Percentiles rank a stretch among this genome's conserved stretches.
These are phyloP conservation scores for Fusarium longipes DNA, from an alignment of 2,329 filamentous ascomycete species.

Conservation along the genomic window DNA sequence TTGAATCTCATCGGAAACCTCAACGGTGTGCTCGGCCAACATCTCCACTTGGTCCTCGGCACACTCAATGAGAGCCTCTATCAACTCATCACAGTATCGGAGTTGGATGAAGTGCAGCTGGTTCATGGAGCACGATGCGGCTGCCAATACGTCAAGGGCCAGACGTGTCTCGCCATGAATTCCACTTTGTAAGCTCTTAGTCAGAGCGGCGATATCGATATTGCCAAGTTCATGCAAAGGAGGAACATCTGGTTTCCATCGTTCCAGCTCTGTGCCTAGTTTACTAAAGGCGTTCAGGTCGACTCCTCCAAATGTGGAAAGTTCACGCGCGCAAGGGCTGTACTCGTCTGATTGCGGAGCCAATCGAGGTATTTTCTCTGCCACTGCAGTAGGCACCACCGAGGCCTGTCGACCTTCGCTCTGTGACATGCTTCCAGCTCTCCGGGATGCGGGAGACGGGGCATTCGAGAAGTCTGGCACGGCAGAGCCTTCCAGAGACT, in stretches of 20 bases:
- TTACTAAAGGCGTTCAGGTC: conserved; percentile 72
- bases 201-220: conserved; percentile 90
- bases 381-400: conserved; percentile 25
- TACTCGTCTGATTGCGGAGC: conserved; percentile 64
- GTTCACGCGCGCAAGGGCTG: conserved; percentile 64
- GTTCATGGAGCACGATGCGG: conserved; percentile 70
- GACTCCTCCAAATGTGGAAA: conserved; percentile 76
- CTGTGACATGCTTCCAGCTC: conserved; percentile 56
- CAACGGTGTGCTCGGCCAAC: conserved; percentile 84
- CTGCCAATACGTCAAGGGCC: conserved; percentile 84
- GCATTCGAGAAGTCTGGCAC: conserved; percentile 56
- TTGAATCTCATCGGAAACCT: conserved; percentile 87
- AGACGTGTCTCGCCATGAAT: conserved; percentile 90
- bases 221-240: conserved; percentile 81
- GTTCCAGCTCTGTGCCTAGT: conserved; percentile 73
- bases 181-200: conserved; percentile 88
- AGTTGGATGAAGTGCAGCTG: conserved; percentile 75
- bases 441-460: conserved; percentile 58
- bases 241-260: conserved; percentile 80
- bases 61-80: conserved; percentile 89
- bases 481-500: conserved; percentile 57
- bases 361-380: conserved; percentile 53
- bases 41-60: conserved; percentile 88
- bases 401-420: conserved; percentile 47
- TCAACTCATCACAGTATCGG: conserved; percentile 83